Evolutionary conservation across 2,329 filamentous ascomycete genomes (phyloP).

Genomic region (Phaeoacremonium minimum): DNA sequence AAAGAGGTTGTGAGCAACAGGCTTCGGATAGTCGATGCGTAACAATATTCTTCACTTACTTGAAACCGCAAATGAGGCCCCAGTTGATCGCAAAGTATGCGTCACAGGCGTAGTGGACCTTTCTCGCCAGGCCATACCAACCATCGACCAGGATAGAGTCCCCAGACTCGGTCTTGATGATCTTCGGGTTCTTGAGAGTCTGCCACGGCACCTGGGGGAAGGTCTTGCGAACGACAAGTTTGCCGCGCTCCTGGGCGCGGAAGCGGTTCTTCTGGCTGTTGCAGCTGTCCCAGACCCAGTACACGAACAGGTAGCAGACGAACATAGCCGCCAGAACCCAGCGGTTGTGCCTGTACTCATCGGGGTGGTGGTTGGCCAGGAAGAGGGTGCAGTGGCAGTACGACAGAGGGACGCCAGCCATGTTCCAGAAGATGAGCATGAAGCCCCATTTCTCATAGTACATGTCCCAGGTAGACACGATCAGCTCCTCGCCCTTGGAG

Average conservation of each 20-base stretch:
- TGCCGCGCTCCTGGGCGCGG: constrained; percentile 66
- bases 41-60: constrained; percentile 16
- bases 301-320: constrained; percentile 64
- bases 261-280: constrained; percentile 86
- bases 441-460: constrained; percentile 88
- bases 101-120: constrained; percentile 79
- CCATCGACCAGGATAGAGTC: constrained; percentile 71
- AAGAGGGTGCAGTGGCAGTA: constrained; percentile 85
- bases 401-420: constrained; percentile 74
- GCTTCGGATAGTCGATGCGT: too few relatives aligned
- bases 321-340: constrained; percentile 58
- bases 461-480: constrained; percentile 81
- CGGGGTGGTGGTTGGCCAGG: constrained; percentile 69
- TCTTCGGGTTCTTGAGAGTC: constrained; percentile 66
- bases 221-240: constrained; percentile 58
- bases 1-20: not conserved
- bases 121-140: constrained; percentile 72
- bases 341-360: constrained; percentile 63
- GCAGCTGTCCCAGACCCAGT: constrained; percentile 81
- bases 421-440: constrained; percentile 88
- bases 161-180: constrained; percentile 64
- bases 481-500: constrained; percentile 77
- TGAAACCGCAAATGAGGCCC: constrained; percentile 79
- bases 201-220: constrained; percentile 82
- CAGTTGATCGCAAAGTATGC: constrained; percentile 72